Percentiles rank a stretch among this genome's conserved stretches.
phyloP scores from a whole-genome alignment of 805 yeast genomes.

The Candida insectorum region DNA sequence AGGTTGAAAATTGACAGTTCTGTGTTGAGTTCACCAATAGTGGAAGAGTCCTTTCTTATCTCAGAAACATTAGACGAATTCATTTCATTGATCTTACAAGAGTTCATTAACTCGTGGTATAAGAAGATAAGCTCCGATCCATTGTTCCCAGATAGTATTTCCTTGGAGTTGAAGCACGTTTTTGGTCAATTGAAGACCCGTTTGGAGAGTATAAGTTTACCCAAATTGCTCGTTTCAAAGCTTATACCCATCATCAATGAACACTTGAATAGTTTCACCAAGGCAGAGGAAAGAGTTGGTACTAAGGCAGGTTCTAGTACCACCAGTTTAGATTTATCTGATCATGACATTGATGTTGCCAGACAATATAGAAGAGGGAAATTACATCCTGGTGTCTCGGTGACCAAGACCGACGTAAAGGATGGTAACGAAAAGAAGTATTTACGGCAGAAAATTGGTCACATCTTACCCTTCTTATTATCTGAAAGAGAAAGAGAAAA shows the following conservation, averaged over 20 bases:
- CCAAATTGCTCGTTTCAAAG: conserved; percentile 54
- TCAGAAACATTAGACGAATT: conserved; percentile 52
- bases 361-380: conserved; percentile 46
- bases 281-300: conserved; percentile 35
- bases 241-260: conserved; percentile 63
- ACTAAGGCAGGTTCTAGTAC: conserved; percentile 18
- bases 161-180: conserved; percentile 40
- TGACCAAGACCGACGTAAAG: conserved; percentile 20
- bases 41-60: conserved; percentile 49
- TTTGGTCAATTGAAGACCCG: conserved; percentile 41
- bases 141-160: conserved; percentile 37
- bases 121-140: conserved; percentile 33
- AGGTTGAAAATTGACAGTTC: no score
- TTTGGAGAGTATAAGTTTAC: conserved; percentile 45
- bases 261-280: conserved; percentile 54
- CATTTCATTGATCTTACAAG: conserved; percentile 45
- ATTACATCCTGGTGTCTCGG: conserved; percentile 57
- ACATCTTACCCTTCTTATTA: conserved; percentile 49
- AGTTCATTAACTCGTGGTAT: conserved; percentile 60
- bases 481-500: conserved; percentile 46
- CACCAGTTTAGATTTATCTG: conserved; percentile 17
- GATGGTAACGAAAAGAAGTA: conserved; percentile 45
- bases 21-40: conserved; percentile 23
- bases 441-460: conserved; percentile 40
- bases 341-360: conserved; percentile 40